A percentile compares a stretch with the other conserved stretches of the same genome.
Conservation (phyloP, 306 rosid genomes). For the Luffa acutangula region DNA sequence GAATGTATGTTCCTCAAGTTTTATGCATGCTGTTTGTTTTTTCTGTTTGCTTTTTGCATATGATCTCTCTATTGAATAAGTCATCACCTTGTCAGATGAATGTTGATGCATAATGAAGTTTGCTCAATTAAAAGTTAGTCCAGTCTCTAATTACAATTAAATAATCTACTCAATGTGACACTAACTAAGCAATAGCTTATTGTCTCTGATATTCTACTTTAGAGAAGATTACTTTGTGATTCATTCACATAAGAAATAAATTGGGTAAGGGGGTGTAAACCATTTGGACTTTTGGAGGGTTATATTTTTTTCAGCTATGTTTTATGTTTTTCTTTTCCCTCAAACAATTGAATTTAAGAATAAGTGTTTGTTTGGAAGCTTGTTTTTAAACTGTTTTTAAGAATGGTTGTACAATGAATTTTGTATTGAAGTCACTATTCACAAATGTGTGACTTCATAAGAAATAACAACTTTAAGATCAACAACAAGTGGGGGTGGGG, state of each 20-base stretch:
- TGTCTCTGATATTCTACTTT: neutral
- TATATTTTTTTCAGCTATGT: neutral
- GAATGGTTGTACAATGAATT: neutral
- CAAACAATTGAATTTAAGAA: neutral
- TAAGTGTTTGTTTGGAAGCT: neutral
- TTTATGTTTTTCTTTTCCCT: neutral
- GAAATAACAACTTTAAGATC: neutral
- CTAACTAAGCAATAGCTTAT: neutral
- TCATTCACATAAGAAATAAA: neutral
- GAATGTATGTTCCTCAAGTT: neutral
- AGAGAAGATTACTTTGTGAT: neutral
- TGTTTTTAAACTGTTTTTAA: neutral
- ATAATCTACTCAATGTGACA: neutral
- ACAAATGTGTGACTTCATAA: neutral
- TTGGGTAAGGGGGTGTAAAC: neutral
- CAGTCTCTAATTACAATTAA: neutral
- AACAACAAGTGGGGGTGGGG: neutral
- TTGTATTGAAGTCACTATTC: neutral
- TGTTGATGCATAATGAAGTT: neutral
- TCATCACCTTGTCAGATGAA: neutral
- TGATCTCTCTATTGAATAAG: neutral
- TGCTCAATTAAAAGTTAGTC: neutral
- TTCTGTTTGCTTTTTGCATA: neutral
- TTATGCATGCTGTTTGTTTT: neutral
- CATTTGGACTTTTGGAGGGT: neutral